These are phyloP conservation scores for Chrysanthemum seticuspe DNA, from an alignment of 129 eudicot genomes.

Conservation along the genomic window DNA sequence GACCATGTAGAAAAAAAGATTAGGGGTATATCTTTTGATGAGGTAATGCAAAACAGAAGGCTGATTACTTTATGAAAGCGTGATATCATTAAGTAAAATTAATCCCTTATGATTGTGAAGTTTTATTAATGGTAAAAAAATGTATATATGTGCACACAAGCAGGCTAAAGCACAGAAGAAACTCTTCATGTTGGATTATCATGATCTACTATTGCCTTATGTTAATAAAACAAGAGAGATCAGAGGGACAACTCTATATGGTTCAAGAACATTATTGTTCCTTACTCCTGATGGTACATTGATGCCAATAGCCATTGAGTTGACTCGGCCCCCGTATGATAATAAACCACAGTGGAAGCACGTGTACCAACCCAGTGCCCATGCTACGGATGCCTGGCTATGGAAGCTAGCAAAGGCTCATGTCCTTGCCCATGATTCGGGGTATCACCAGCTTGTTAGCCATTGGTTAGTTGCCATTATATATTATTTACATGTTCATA, in stretches of 20 bases:
- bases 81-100: neutral
- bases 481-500: neutral
- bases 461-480: conserved; percentile 47
- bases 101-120: neutral
- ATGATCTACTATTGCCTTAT: conserved; percentile 66
- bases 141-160: neutral
- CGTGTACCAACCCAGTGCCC: conserved; percentile 36
- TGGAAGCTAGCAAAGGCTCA: conserved; percentile 72
- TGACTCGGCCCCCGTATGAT: conserved; percentile 53
- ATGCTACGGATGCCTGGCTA: conserved; percentile 53
- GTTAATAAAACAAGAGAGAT: conserved; percentile 59
- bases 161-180: conserved; percentile 66
- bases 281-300: conserved; percentile 48
- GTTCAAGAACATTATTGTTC: conserved; percentile 66
- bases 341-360: conserved; percentile 72
- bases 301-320: conserved; percentile 69
- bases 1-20: conserved; percentile 49
- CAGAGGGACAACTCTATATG: conserved; percentile 57
- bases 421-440: conserved; percentile 68
- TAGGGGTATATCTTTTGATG: conserved; percentile 46
- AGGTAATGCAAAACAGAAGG: conserved; percentile 33
- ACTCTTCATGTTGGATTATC: conserved; percentile 66
- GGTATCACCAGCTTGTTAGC: conserved; percentile 55
- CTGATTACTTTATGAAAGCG: too few species aligned
- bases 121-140: neutral